phyloP scores from a whole-genome alignment of 1,139 yeast genomes.

The Diutina rugosa region DNA sequence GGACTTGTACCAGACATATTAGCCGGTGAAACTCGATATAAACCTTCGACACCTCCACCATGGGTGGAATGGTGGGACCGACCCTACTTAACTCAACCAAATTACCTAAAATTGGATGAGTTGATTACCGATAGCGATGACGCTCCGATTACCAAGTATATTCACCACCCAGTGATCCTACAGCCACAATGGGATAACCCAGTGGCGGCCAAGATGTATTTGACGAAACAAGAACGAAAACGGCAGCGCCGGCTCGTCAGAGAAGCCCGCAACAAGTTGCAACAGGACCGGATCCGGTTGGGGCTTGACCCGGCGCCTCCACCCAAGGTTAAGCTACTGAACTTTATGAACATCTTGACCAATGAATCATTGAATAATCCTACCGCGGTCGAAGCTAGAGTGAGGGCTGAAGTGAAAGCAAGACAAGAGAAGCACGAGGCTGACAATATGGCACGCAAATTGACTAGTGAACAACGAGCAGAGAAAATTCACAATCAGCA shows the following conservation, averaged over 20 bases:
- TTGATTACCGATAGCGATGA: constrained; percentile 22
- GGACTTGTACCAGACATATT: constrained; percentile 37
- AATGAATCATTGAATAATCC: constrained; percentile 87
- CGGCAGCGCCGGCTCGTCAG: constrained; percentile 64
- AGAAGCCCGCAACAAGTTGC: constrained; percentile 48
- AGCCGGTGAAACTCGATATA: constrained; percentile 39
- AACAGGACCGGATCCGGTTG: constrained; percentile 63
- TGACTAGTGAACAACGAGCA: constrained; percentile 44
- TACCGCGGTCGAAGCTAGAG: constrained; percentile 68
- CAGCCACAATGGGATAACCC: constrained; percentile 44
- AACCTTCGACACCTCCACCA: constrained; percentile 38
- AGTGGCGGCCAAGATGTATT: constrained; percentile 29
- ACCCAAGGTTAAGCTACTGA: constrained; percentile 75
- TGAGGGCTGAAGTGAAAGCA: constrained; percentile 53
- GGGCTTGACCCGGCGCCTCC: constrained; percentile 86
- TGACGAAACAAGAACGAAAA: constrained; percentile 71
- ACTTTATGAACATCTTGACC: constrained; percentile 75
- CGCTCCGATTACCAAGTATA: constrained; percentile 44
- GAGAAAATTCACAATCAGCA: constrained; percentile 37
- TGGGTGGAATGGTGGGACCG: constrained; percentile 77
- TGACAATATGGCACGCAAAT: constrained; percentile 48
- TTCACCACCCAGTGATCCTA: constrained; percentile 74
- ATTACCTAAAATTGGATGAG: constrained; percentile 10
- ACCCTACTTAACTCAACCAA: constrained; percentile 23
- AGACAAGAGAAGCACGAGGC: constrained; percentile 49